Evolutionary conservation across 257 asterid species (phyloP).

Genomic region (Solanum tarijense): DNA sequence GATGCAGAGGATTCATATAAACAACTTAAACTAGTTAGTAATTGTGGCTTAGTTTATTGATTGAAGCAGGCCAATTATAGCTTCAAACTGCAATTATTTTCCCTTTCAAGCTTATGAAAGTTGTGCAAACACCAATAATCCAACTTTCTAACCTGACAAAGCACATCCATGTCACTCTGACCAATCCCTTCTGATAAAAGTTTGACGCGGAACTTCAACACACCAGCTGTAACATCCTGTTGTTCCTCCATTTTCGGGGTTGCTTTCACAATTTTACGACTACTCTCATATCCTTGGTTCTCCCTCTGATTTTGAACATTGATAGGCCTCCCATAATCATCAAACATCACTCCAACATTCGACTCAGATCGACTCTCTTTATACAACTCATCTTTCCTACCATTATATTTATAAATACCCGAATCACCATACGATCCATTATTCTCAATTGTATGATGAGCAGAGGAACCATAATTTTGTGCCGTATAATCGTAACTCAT

Average conservation of each 20-base stretch:
- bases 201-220: conserved; percentile 71
- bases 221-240: conserved; percentile 48
- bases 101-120: not conserved
- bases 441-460: conserved; percentile 18
- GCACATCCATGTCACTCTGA: conserved; percentile 71
- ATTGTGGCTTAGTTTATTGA: not conserved
- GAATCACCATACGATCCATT: conserved; percentile 29
- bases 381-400: conserved; percentile 28
- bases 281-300: conserved; percentile 17
- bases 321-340: conserved; percentile 91
- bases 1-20: not conserved
- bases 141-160: conserved; percentile 57
- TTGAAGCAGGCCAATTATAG: not conserved
- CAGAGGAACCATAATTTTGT: conserved; percentile 4
- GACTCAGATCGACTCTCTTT: conserved; percentile 23
- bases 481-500: conserved; percentile 20
- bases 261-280: conserved; percentile 52
- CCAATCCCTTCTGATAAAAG: conserved; percentile 69
- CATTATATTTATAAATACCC: conserved; percentile 55
- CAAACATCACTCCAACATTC: conserved; percentile 45
- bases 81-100: not conserved
- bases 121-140: not conserved
- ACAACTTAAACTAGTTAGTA: not conserved
- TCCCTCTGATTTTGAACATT: conserved; percentile 32
- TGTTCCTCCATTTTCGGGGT: conserved; percentile 60